These are phyloP conservation scores for Thalassiosira profunda DNA, from an alignment of 108 stramenopile genomes.

Conservation along the genomic window DNA sequence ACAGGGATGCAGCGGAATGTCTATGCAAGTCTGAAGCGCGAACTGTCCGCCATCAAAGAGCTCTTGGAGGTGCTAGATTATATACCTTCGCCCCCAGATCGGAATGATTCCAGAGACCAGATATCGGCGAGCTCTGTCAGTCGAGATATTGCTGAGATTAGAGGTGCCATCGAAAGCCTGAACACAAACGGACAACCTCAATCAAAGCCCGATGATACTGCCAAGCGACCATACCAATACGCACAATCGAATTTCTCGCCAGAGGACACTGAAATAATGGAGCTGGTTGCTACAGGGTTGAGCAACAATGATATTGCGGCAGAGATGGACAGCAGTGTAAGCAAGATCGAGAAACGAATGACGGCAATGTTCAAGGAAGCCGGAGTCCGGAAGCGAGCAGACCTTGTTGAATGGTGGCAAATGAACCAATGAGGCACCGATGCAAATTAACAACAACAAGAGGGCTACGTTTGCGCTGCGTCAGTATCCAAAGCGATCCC, in stretches of 20 bases:
- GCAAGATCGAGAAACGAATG: constrained; percentile 62
- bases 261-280: constrained; percentile 64
- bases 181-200: too few species aligned
- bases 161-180: too few species aligned
- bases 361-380: constrained; percentile 76
- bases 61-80: constrained; percentile 29
- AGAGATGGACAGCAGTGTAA: constrained; percentile 28
- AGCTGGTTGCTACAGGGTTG: constrained; percentile 58
- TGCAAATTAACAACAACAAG: background rate
- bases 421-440: background rate
- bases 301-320: constrained; percentile 79
- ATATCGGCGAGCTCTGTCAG: background rate
- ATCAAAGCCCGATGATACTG: too few species aligned
- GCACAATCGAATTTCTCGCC: too few species aligned
- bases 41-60: constrained; percentile 7
- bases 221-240: too few species aligned
- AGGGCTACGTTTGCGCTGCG: background rate
- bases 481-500: constrained; percentile 34
- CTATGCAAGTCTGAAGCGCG: constrained; percentile 2
- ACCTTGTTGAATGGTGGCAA: constrained; percentile 66
- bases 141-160: too few species aligned
- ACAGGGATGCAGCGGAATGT: too few species aligned
- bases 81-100: constrained; percentile 4
- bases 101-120: too few species aligned
- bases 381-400: constrained; percentile 60